Evolutionary conservation across 208 protist species (phyloP).

Genomic region (Leishmania mexicana): DNA sequence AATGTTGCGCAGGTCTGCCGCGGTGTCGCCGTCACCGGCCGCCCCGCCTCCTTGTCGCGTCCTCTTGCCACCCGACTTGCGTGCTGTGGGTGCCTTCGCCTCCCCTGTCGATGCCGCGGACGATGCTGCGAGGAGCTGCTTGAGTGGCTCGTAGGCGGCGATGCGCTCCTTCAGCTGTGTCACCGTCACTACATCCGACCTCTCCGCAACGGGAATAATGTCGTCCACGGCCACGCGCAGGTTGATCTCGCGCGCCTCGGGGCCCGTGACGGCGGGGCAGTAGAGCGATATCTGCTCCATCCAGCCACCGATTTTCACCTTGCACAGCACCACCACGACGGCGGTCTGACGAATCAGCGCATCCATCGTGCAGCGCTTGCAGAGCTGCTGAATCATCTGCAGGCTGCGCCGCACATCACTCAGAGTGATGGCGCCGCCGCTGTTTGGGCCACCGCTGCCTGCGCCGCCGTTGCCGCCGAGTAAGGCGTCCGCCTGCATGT

Average conservation of each 20-base stretch:
- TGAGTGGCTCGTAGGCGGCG: conserved; percentile 65
- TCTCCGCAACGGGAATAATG: conserved; percentile 70
- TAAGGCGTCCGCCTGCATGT: conserved; percentile 58
- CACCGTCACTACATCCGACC: conserved; percentile 70
- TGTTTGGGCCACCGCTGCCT: not conserved
- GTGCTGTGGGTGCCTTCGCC: conserved; percentile 1
- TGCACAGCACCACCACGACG: conserved; percentile 75
- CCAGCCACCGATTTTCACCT: conserved; percentile 67
- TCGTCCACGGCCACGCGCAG: conserved; percentile 84
- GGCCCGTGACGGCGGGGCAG: conserved; percentile 51
- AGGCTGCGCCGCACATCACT: conserved; percentile 39
- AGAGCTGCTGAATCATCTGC: conserved; percentile 46
- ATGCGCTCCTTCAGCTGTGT: conserved; percentile 83
- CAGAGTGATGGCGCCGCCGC: conserved; percentile 25
- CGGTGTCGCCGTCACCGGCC: not conserved
- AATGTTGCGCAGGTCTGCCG: conserved; percentile 70
- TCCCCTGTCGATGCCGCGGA: conserved; percentile 12
- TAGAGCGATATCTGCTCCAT: conserved; percentile 85
- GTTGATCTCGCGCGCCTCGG: conserved; percentile 53
- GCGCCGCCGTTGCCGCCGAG: conserved; percentile 23
- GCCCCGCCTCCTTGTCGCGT: conserved; percentile 10
- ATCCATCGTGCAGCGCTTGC: conserved; percentile 52
- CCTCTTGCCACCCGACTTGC: conserved; percentile 32
- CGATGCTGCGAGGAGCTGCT: conserved; percentile 33
- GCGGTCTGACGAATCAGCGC: conserved; percentile 65